phyloP scores from a whole-genome alignment of 768 basidiomycete species.

The Trametes cingulata region DNA sequence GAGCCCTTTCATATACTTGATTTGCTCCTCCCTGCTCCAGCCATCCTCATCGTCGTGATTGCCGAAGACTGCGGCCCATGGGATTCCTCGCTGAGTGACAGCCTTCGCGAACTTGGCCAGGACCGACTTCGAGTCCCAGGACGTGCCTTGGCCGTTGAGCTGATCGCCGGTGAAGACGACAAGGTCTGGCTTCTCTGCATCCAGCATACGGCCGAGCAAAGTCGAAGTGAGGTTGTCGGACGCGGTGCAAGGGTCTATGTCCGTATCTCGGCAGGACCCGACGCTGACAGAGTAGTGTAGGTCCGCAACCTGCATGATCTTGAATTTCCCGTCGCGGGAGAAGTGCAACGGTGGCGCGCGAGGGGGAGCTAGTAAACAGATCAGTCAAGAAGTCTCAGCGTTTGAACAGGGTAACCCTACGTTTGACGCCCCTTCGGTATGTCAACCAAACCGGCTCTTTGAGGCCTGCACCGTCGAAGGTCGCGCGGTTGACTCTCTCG shows the following conservation, averaged over 20 bases:
- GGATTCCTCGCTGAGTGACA: conserved; percentile 72
- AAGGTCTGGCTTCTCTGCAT: conserved; percentile 83
- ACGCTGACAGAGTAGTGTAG: conserved; percentile 86
- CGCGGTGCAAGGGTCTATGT: conserved; percentile 47
- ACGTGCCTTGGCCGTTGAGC: conserved; percentile 86
- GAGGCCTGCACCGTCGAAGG: conserved; percentile 44
- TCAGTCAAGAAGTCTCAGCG: conserved; percentile 5
- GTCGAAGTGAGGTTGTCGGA: conserved; percentile 82
- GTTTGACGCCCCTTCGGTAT: conserved; percentile 70
- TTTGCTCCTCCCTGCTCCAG: conserved; percentile 59
- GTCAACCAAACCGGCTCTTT: conserved; percentile 61
- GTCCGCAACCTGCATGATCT: conserved; percentile 89
- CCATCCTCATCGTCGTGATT: conserved; percentile 90
- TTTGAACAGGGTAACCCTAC: conserved; percentile 41
- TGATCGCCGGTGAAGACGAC: conserved; percentile 94
- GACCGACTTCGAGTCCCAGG: conserved; percentile 87
- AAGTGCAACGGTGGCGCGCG: conserved; percentile 81
- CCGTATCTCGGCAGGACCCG: conserved; percentile 77
- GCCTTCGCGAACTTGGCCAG: conserved; percentile 85
- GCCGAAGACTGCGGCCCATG: conserved; percentile 93
- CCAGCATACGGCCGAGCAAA: conserved; percentile 70
- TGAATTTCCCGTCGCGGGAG: conserved; percentile 80
- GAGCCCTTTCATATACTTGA: conserved; percentile 69
- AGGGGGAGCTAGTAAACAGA: conserved; percentile 52
- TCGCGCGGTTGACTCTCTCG: conserved; percentile 63